phyloP scores from a whole-genome alignment of 345 rosid species.

The Dovyalis caffra region DNA sequence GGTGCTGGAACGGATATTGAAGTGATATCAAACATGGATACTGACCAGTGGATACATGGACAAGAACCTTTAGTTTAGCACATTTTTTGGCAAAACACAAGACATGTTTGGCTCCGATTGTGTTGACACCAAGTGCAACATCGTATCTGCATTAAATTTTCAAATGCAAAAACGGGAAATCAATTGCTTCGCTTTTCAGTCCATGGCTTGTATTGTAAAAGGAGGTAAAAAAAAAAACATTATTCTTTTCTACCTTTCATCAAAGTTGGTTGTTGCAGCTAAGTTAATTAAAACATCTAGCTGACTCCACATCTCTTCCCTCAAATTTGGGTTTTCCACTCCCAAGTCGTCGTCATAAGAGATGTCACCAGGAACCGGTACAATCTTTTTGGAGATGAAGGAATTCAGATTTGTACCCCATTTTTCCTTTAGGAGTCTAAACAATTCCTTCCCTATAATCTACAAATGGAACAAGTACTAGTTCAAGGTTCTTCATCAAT shows the following conservation, averaged over 20 bases:
- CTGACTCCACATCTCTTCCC: conserved; percentile 29
- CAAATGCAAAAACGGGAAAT: not conserved
- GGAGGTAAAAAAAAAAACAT: no score
- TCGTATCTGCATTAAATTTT: conserved; percentile 35
- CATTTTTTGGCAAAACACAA: conserved; percentile 57
- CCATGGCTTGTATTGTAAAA: no score
- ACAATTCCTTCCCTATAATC: conserved; percentile 31
- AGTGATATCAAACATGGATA: not conserved
- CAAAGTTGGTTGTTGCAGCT: conserved; percentile 48
- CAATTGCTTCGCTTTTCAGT: not conserved
- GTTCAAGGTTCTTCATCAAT: not conserved
- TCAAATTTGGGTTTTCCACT: conserved; percentile 18
- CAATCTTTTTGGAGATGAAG: conserved; percentile 16
- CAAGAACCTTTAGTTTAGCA: conserved; percentile 39
- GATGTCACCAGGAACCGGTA: conserved; percentile 34
- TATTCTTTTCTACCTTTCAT: conserved; percentile 37
- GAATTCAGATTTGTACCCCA: conserved; percentile 13
- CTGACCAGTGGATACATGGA: conserved; percentile 49
- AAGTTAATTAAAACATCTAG: conserved; percentile 36
- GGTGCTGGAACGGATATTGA: not conserved
- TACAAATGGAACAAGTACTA: conserved; percentile 14
- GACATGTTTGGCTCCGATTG: conserved; percentile 57
- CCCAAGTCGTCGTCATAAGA: conserved; percentile 28
- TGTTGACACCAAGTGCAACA: conserved; percentile 52
- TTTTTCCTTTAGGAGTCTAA: conserved; percentile 13